Base-by-base conservation (phyloP, 2,329 filamentous ascomycete genomes). In the Exophiala sp. region DNA sequence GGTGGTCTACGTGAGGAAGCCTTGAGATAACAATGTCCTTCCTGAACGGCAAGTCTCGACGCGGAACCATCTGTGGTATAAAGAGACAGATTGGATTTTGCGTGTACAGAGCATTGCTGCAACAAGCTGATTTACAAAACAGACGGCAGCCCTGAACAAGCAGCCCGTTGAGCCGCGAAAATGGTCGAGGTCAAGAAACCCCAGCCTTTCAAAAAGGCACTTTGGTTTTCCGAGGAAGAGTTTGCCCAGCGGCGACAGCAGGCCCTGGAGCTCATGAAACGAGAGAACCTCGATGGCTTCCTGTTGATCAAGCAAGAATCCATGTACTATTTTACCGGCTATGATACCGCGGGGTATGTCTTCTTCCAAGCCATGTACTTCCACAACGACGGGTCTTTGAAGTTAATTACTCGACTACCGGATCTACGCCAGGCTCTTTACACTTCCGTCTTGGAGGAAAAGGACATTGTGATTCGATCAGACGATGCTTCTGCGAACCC, bases 281-380 rank as follows among this genome's bases (percentile, higher is more conserved):
- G 66, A 45, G 67, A 69, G 47, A 66, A 67, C 5, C 67, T 69
- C 18, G 65, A 69, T 57, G 67, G 67, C 5, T 66, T 69, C 54
- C 60, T 69, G 38, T 67, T 69, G 52, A 68, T 65, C 34, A 69
- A 69, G 47, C 67, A 69, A 62, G 67, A 69, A 47, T 67, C 67
- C 10, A 53, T 65, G 7, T 65, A 65, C 54, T 65, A 65, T 47
- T 62, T 69, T 36, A 69, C 67, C 3, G 67, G 67, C 34, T 69
- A 63, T 52, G 67, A 69, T 50, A 69, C 67, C 20, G 68, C 69
- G 47, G 67, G 67, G n/a, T 69, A 69, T 57, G 67, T 69, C 56
- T 69, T 69, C 59, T 69, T 69, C 54, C 67, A 69, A 55, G 66
- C 67, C 44, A 68, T 69, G 66, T 69, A 69, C 58, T 68, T 69